A percentile compares a stretch with the other conserved stretches of the same genome.
Conservation (phyloP, 2,329 filamentous ascomycete species). For the Aspergillus vadensis region DNA sequence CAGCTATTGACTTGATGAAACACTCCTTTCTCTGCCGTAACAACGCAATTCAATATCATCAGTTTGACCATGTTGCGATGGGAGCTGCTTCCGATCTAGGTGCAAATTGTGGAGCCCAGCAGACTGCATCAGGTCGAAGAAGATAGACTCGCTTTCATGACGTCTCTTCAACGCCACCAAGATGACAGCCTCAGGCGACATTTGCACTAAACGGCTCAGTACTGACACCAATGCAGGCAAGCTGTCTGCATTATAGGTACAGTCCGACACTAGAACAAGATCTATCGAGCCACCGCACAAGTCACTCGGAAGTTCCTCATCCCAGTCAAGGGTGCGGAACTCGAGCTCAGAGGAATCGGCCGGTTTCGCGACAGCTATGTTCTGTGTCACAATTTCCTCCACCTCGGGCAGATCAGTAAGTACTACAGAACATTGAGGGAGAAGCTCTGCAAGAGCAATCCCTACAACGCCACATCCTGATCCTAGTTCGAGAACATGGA, state of each 20-base stretch:
- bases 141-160: constrained; percentile 66
- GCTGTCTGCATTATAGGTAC: constrained; percentile 72
- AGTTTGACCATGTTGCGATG: constrained; percentile 37
- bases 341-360: constrained; percentile 46
- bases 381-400: constrained; percentile 59
- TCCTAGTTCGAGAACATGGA: constrained; percentile 65
- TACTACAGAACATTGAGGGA: constrained; percentile 55
- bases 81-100: constrained; percentile 38
- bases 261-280: constrained; percentile 68
- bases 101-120: constrained; percentile 39
- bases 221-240: constrained; percentile 64
- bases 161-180: constrained; percentile 67
- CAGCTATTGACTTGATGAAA: background rate
- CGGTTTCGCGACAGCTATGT: constrained; percentile 51
- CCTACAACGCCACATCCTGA: constrained; percentile 70
- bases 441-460: constrained; percentile 60
- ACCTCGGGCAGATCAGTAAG: constrained; percentile 70
- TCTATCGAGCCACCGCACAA: constrained; percentile 50
- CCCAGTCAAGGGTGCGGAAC: constrained; percentile 65
- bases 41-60: constrained; percentile 44
- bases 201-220: constrained; percentile 50
- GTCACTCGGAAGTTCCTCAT: constrained; percentile 51
- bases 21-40: constrained; percentile 26
- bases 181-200: constrained; percentile 54
- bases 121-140: constrained; percentile 62